Base-by-base conservation (phyloP, 176 grass and related monocot genomes). In the Phoenix roebelenii region DNA sequence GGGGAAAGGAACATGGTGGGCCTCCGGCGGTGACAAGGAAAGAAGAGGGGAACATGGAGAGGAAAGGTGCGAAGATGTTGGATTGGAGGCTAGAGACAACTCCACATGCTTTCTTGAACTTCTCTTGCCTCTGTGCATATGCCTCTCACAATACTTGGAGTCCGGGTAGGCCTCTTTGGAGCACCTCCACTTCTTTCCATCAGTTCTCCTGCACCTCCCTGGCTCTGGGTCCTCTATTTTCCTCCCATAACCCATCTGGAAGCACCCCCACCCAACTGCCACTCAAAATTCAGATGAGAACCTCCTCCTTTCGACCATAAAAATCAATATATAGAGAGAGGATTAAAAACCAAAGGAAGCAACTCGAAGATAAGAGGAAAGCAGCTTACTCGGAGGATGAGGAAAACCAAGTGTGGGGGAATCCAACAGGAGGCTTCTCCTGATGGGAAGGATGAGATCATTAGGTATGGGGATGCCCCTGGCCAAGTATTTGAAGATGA, bases 71-170 rank as follows among this genome's bases (percentile, higher is more conserved):
- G 51, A 16, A 59, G 54, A 58, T 16, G 24, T 64, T 25, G 76
- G 63, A 63, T 53, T 72, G 23, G 77, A 73, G 63, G 77, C 77
- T 10, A 80, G 63, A 51, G 77, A 74, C 56, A 80, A 80, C 67
- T 80, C 77, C 77, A 80, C 77, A 80, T 64, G 77, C 77, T 80
- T 80, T 80, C 77, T 80, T 74, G 77, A 80, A 80, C 77, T 69
- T 44, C 72, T 80, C 63, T 80, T 80, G 25, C 77, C 77, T 58
- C 77, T 57, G 62, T 80, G 77, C 77, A 80, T 80, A 49, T 80
- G 77, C 69, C 70, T 80, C 55, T 80, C 77, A 3, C 77, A 80
- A 49, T 80, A 80, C 63, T 80, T 80, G 55, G 77, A 80, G 56
- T 80, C 77, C 3, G 58, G 62, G 52, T 60, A 80, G 51, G 69